Percentiles rank a stretch among this genome's conserved stretches.
Evolutionary conservation across 1,139 yeast species (phyloP).

Genomic region (Scheffersomyces quercinus): DNA sequence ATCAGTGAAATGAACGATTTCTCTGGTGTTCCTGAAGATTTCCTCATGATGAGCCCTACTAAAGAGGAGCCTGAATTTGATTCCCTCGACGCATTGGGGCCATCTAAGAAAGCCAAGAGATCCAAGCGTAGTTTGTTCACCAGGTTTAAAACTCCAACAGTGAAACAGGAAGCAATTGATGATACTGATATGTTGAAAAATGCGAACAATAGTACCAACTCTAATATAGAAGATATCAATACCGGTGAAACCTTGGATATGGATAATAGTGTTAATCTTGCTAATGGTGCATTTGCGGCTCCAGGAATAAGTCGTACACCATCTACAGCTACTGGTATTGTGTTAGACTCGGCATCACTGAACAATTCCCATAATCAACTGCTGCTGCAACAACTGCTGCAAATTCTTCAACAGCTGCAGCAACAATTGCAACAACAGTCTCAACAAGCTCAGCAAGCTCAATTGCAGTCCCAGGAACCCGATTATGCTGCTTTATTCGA

Average conservation of each 20-base stretch:
- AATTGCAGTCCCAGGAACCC: constrained; percentile 25
- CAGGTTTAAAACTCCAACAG: constrained; percentile 39
- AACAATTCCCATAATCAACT: constrained; percentile 13
- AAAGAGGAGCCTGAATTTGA: constrained; percentile 24
- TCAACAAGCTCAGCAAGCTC: constrained; percentile 1
- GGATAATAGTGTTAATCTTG: constrained; percentile 11
- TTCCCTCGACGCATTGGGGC: constrained; percentile 10
- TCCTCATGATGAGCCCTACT: constrained; percentile 21
- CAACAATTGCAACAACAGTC: constrained; percentile 5
- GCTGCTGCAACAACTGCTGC: constrained; percentile 4
- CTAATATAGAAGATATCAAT: background rate
- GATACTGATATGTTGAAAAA: constrained; percentile 4
- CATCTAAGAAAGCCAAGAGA: constrained; percentile 29
- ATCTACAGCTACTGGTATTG: constrained; percentile 19
- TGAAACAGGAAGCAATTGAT: constrained; percentile 18
- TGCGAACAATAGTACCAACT: constrained; percentile 7
- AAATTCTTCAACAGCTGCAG: constrained; percentile 6
- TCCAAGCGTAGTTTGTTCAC: constrained; percentile 42
- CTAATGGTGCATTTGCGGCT: constrained; percentile 14
- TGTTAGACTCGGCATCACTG: constrained; percentile 10
- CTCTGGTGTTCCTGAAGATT: constrained; percentile 13
- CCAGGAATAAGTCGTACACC: constrained; percentile 27
- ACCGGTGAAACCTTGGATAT: constrained; percentile 14
- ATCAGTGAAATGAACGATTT: background rate
- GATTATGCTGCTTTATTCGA: constrained; percentile 50